Evolutionary conservation across 1,284 basidiomycete genomes (phyloP).

Genomic region (Phlebopus sp.): DNA sequence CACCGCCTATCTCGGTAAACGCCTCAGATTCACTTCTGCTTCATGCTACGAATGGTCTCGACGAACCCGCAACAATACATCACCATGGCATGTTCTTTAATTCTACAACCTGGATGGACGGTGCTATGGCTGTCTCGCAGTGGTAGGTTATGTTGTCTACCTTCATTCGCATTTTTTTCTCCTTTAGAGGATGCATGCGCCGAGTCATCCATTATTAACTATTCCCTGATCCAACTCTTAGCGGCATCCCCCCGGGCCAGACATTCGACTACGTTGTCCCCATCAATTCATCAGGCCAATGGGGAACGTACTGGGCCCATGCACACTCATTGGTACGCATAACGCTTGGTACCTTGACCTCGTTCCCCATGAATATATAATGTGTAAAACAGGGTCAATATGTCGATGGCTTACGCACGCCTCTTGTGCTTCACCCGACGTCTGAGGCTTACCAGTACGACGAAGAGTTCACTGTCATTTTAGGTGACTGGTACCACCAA

Average conservation of each 20-base stretch:
- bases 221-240: conserved; percentile 33
- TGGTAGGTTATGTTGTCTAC: conserved; percentile 47
- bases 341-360: not conserved
- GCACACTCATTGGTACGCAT: conserved; percentile 56
- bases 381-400: conserved; percentile 69
- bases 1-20: conserved; percentile 75
- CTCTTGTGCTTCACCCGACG: conserved; percentile 70
- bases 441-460: conserved; percentile 75
- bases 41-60: conserved; percentile 74
- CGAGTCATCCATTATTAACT: no score
- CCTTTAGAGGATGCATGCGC: no score
- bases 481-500: conserved; percentile 86
- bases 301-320: conserved; percentile 91
- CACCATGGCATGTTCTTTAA: conserved; percentile 96
- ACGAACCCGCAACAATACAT: conserved; percentile 64
- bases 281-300: conserved; percentile 68
- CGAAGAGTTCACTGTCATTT: conserved; percentile 85
- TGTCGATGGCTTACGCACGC: conserved; percentile 80
- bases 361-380: not conserved
- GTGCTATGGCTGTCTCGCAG: conserved; percentile 79
- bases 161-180: no score
- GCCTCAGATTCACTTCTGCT: conserved; percentile 72
- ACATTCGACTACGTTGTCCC: conserved; percentile 80
- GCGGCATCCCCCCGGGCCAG: conserved; percentile 79
- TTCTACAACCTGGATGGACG: conserved; percentile 82